These are phyloP conservation scores for Kuraishia floccosa DNA, from an alignment of 805 yeast genomes.

Conservation along the genomic window DNA sequence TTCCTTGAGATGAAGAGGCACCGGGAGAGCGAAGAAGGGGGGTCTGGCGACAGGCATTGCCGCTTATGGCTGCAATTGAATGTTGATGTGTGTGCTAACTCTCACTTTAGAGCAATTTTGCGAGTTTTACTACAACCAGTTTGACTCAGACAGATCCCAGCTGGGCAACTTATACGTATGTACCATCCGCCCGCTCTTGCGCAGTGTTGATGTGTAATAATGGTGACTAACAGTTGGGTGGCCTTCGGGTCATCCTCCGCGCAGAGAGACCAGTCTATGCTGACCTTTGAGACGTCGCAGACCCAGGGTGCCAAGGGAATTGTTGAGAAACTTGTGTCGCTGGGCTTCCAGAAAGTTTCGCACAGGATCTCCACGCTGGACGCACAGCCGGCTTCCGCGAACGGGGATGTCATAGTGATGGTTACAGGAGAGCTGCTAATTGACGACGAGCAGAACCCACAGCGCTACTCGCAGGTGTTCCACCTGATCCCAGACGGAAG, in stretches of 20 bases:
- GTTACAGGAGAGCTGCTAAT: constrained; percentile 91
- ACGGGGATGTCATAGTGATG: constrained; percentile 90
- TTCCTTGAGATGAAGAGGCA: too few species aligned
- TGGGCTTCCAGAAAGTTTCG: constrained; percentile 87
- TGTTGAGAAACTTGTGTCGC: constrained; percentile 79
- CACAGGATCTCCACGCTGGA: constrained; percentile 93
- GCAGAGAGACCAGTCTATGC: constrained; percentile 89
- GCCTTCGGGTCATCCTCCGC: not conserved
- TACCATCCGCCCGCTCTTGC: constrained; percentile 4
- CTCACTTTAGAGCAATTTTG: constrained; percentile 89
- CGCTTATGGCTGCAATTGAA: too few species aligned
- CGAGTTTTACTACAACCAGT: constrained; percentile 89
- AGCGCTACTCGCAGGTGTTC: constrained; percentile 95
- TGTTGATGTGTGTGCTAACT: too few species aligned
- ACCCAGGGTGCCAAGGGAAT: constrained; percentile 89
- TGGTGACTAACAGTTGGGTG: constrained; percentile 1
- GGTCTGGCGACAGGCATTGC: too few species aligned
- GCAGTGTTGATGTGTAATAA: not conserved
- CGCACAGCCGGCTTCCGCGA: constrained; percentile 95
- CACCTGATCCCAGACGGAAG: constrained; percentile 89
- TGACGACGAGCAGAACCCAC: constrained; percentile 93
- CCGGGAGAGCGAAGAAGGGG: too few species aligned
- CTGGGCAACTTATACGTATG: constrained; percentile 79
- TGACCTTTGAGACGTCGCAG: constrained; percentile 92
- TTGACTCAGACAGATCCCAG: constrained; percentile 85